Evolutionary conservation across 2,329 filamentous ascomycete species (phyloP).

Genomic region (Pseudocercospora fuligena): DNA sequence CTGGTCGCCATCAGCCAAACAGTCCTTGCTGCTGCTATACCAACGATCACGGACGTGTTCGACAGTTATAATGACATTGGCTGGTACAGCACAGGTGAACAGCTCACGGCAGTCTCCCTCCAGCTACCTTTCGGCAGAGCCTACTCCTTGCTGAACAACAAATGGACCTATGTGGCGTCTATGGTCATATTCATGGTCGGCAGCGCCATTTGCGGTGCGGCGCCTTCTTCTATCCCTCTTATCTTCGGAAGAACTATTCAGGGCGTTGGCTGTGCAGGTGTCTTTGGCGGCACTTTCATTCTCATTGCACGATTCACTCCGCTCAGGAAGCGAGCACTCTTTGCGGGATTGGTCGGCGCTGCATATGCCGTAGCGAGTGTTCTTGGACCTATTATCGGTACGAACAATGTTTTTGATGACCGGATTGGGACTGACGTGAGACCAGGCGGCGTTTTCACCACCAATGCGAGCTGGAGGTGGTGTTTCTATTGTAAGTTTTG

Average conservation of each 20-base stretch:
- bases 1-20: constrained; percentile 37
- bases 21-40: constrained; percentile 51
- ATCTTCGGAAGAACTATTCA: constrained; percentile 60
- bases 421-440: background rate
- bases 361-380: constrained; percentile 52
- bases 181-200: constrained; percentile 52
- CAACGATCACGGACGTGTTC: constrained; percentile 50
- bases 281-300: constrained; percentile 49
- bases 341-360: constrained; percentile 40
- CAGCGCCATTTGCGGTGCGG: constrained; percentile 57
- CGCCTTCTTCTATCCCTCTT: constrained; percentile 54
- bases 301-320: constrained; percentile 26
- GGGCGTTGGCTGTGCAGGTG: constrained; percentile 58
- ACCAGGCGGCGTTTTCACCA: constrained; percentile 58
- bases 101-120: constrained; percentile 50
- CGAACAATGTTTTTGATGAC: constrained; percentile 28
- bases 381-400: constrained; percentile 55
- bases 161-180: constrained; percentile 48
- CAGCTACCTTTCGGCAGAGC: constrained; percentile 50
- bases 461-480: constrained; percentile 55
- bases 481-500: constrained; percentile 55
- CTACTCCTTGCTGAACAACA: constrained; percentile 48
- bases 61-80: constrained; percentile 48
- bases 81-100: constrained; percentile 51
- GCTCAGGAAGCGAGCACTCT: constrained; percentile 30